These are phyloP conservation scores for Aspergillus hortae DNA, from an alignment of 2,329 filamentous ascomycete species.

Conservation along the genomic window DNA sequence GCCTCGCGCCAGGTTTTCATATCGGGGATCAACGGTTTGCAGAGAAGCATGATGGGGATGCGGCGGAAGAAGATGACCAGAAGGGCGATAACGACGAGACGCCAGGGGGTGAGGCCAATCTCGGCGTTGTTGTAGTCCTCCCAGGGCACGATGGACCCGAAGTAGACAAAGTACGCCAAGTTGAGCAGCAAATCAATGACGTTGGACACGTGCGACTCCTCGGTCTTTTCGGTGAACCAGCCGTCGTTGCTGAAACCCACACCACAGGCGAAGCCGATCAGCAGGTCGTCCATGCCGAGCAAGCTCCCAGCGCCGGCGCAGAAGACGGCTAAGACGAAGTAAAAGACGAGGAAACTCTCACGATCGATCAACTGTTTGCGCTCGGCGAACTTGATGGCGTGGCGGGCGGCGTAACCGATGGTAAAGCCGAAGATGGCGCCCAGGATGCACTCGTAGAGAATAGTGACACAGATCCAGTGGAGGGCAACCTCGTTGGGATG, in stretches of 20 bases:
- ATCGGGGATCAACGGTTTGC: constrained; percentile 93
- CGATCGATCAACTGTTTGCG: constrained; percentile 82
- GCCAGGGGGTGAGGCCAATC: constrained; percentile 79
- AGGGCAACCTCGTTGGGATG: constrained; percentile 66
- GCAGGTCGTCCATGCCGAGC: constrained; percentile 85
- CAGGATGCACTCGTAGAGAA: constrained; percentile 94
- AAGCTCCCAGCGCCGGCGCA: constrained; percentile 91
- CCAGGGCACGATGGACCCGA: constrained; percentile 97
- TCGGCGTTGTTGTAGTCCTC: constrained; percentile 74
- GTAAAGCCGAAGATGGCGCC: constrained; percentile 83
- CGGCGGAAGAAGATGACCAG: constrained; percentile 94
- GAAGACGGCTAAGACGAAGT: constrained; percentile 94
- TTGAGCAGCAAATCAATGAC: constrained; percentile 97
- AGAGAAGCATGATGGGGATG: constrained; percentile 85
- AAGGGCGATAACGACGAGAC: constrained; percentile 86
- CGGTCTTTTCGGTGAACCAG: constrained; percentile 97
- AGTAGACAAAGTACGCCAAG: constrained; percentile 95
- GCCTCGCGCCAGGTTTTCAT: constrained; percentile 98
- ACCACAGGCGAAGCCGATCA: constrained; percentile 90
- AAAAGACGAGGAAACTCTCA: constrained; percentile 97
- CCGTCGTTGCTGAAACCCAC: constrained; percentile 99
- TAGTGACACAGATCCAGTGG: constrained; percentile 84
- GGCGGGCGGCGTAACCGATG: constrained; percentile 84
- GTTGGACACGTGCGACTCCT: constrained; percentile 98
- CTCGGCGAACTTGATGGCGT: constrained; percentile 85